Base-by-base conservation (phyloP, 192 early-diverging fungal genomes). In the Glomus cerebriforme region DNA sequence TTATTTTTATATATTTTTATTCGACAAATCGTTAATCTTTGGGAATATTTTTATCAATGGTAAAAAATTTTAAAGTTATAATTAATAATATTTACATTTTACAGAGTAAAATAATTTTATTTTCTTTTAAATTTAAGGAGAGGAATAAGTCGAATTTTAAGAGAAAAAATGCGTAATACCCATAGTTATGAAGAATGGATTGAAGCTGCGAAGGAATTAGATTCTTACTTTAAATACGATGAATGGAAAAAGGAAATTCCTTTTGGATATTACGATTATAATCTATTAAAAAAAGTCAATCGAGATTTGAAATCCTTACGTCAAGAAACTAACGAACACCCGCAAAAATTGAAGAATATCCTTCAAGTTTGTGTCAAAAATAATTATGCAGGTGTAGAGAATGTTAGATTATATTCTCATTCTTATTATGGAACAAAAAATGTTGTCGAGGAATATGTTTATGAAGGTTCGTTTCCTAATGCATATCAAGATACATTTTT, bases 341-440 rank as follows among this genome's bases (percentile, higher is more conserved):
- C 80, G 26, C 83, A 85, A 24, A 79, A 81, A 37, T 83, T 89
- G 32, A 87, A 89, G 75, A 86, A 88, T 73, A 79, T 87, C 27
- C 80, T 91, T 5, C 83, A 85, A 9, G 87, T 84, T 49, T 92
- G 89, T 17, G 88, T 92, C 74, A 96, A 93, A 75, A 82, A 86
- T 70, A 94, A 96, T 80, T 90, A 94, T 81, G 93, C 88, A 29
- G 92, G 92, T 9, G 85, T 94, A 35, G 93, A 94, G 65, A 94
- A 93, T 82, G 84, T 87, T 79, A 83, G 85, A 10, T 84, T 96
- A 29, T 96, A 95, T 81, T 87, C 89, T 49, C 85, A 90, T 26
- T 89, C 90, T 22, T 94, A 93, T 81, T 81, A 88, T 62, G 95
- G 93, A 34, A 94, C 95, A 34, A 94, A 94, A 75, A 77, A 83